Base-by-base conservation (phyloP, 1,139 yeast species). In the Kodamaea fungicola region DNA sequence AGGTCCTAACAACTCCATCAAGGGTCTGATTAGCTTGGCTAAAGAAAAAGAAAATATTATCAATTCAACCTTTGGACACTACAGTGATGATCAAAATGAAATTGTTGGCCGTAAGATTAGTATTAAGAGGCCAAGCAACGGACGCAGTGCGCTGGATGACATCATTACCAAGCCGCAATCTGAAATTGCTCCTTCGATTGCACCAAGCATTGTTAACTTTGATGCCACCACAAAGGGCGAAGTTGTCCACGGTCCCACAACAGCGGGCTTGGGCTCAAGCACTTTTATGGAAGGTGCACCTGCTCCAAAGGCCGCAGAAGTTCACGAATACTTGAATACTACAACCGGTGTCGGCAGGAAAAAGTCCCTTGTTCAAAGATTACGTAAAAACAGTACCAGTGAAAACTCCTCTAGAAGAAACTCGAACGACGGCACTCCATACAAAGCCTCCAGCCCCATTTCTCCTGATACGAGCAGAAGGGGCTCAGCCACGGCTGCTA, bases 271-370 rank as follows among this genome's bases (percentile, higher is more conserved):
- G 35, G 98, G 98, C 3, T 78, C 94, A 2, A 76, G 96, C 2
- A 92, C 98, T 0, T 92, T 92, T 57, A 61, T 92, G 47, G 97
- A 92, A 59, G 98, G 98, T 27, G 94, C 97, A 0, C 97, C 97
- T 12, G 98, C 97, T 3, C 82, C 95, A 22, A 59, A 53, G 64
- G 43, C 48, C 19, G 50, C 47, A 4, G 44, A 40, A 21, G 53
- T 53, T 34, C 42, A 42, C 6, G 67, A 66, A 25, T 63, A 59
- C 12, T 55, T 44, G 39, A 53, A 64, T 40, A 43, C 52, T 37
- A 34, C 57, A 13, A 67, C 68, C 21, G 78, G 77, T 2, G 57
- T 83, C 42, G 74, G 76, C 21, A 76, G 90, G 61, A 86, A 85
- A 61, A 87, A 87, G 67, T 83, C 94, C 8, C 57, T 85, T 35